Conservation (phyloP, 495 filamentous ascomycete genomes). For the Penicillium longicatenatum region DNA sequence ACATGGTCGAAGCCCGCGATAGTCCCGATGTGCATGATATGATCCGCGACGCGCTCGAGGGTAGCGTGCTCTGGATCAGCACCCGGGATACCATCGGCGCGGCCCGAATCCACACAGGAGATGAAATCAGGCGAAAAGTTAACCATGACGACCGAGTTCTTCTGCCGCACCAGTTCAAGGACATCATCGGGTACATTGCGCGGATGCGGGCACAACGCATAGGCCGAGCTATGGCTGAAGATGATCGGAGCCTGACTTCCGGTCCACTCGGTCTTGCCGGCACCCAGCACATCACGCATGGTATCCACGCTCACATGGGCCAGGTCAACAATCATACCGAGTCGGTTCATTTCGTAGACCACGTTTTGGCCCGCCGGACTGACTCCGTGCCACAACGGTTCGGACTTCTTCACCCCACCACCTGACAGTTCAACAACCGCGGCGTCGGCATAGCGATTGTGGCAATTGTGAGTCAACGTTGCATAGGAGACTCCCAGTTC, state of each 20-base stretch:
- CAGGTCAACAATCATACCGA: slow-evolving; percentile 55
- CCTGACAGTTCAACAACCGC: slow-evolving; percentile 59
- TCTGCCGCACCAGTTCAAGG: slow-evolving; percentile 54
- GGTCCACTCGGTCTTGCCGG: slow-evolving; percentile 41
- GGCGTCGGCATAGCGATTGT: slow-evolving; percentile 86
- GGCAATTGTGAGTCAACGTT: slow-evolving; percentile 92
- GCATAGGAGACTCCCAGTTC: slow-evolving; percentile 85
- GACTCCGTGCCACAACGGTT: slow-evolving; percentile 61
- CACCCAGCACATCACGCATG: slow-evolving; percentile 57
- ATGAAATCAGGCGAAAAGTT: slow-evolving; percentile 76
- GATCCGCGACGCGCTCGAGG: slow-evolving; percentile 72
- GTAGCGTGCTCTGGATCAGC: slow-evolving; percentile 66
- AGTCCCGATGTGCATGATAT: slow-evolving; percentile 58
- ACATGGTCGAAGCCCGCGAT: slow-evolving; percentile 62
- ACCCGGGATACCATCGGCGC: slow-evolving; percentile 44
- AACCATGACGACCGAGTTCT: slow-evolving; percentile 61
- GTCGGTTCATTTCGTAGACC: slow-evolving; percentile 58
- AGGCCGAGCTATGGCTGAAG: slow-evolving; percentile 59
- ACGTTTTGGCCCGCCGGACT: slow-evolving; percentile 67
- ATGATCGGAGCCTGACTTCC: slow-evolving; percentile 56
- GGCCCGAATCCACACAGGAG: slow-evolving; percentile 53
- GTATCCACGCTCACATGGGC: slow-evolving; percentile 56
- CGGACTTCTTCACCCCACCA: slow-evolving; percentile 46
- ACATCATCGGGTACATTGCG: slow-evolving; percentile 65
- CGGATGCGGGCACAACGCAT: slow-evolving; percentile 54